These are phyloP conservation scores for Arthroderma sp. DNA, from an alignment of 2,329 filamentous ascomycete genomes.

Conservation along the genomic window DNA sequence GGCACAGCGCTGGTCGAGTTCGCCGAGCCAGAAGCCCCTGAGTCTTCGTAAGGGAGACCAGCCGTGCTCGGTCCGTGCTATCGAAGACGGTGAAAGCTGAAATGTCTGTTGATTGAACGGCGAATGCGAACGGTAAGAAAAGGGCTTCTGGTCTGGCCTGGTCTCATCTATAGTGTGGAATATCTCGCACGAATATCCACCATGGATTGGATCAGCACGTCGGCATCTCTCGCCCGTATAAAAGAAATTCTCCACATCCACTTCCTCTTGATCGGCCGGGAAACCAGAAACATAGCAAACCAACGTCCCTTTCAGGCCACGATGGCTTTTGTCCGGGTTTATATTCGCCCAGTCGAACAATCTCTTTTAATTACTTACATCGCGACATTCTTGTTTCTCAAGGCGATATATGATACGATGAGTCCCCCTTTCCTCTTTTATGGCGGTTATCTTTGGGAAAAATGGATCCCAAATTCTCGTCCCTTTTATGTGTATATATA, in stretches of 20 bases:
- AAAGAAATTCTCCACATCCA: background rate
- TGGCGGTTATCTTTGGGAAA: background rate
- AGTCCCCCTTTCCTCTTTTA: background rate
- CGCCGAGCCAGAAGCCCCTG: constrained; percentile 21
- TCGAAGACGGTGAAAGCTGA: constrained; percentile 1
- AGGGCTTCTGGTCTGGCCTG: background rate
- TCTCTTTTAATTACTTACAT: background rate
- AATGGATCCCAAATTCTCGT: background rate
- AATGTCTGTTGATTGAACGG: background rate
- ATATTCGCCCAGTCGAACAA: background rate
- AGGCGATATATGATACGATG: background rate
- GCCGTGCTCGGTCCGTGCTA: background rate
- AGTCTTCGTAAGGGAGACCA: background rate
- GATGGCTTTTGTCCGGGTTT: background rate
- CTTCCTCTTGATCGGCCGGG: background rate
- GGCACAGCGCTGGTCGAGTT: constrained; percentile 65
- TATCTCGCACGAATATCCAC: background rate
- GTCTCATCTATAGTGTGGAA: background rate
- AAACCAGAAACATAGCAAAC: constrained; percentile 1
- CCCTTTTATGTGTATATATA: constrained; percentile 1
- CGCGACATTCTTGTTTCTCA: background rate
- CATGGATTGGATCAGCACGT: background rate
- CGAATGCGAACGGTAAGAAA: background rate
- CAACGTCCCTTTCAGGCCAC: background rate
- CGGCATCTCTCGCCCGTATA: background rate